Evolutionary conservation across 1,284 basidiomycete species (phyloP).

Genomic region (Puccinia novopanici): DNA sequence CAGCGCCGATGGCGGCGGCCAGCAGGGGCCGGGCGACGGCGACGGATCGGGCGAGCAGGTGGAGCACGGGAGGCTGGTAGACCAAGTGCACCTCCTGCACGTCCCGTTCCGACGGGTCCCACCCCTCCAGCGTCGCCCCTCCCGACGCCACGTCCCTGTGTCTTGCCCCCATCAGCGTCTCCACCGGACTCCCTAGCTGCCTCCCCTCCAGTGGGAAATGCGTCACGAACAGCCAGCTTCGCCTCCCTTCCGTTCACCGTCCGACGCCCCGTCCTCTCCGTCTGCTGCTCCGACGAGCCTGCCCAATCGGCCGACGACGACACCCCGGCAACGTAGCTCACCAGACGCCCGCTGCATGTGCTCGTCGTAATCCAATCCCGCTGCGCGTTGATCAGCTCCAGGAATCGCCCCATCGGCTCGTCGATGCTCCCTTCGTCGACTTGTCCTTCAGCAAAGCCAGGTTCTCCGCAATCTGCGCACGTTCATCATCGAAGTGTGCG

Average conservation of each 20-base stretch:
- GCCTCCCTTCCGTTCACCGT: conserved; percentile 42
- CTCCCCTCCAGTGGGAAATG: conserved; percentile 8
- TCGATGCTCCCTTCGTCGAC: conserved; percentile 46
- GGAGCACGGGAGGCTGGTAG: conserved; percentile 43
- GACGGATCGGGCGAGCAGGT: conserved; percentile 31
- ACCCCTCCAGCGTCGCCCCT: neutral
- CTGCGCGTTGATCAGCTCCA: conserved; percentile 38
- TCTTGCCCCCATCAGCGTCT: conserved; percentile 30
- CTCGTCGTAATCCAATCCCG: conserved; percentile 44
- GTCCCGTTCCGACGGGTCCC: neutral
- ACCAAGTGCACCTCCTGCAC: conserved; percentile 19
- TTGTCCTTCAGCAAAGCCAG: conserved; percentile 37
- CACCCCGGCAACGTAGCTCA: conserved; percentile 27
- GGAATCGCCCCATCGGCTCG: conserved; percentile 35
- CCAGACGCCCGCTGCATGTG: conserved; percentile 41
- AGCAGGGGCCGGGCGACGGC: conserved; percentile 10
- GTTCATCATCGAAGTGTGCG: conserved; percentile 34
- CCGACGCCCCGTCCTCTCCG: too few relatives aligned
- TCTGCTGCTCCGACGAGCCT: too few relatives aligned
- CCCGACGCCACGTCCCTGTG: neutral
- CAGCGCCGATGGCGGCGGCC: conserved; percentile 20
- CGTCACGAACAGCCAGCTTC: conserved; percentile 43
- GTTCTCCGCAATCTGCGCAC: conserved; percentile 12
- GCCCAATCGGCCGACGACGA: neutral
- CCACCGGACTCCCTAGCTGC: conserved; percentile 9